Percentiles rank a stretch among this genome's conserved stretches.
Conservation (phyloP, 139 green algal genomes). For the Coccomyxa sp. region DNA sequence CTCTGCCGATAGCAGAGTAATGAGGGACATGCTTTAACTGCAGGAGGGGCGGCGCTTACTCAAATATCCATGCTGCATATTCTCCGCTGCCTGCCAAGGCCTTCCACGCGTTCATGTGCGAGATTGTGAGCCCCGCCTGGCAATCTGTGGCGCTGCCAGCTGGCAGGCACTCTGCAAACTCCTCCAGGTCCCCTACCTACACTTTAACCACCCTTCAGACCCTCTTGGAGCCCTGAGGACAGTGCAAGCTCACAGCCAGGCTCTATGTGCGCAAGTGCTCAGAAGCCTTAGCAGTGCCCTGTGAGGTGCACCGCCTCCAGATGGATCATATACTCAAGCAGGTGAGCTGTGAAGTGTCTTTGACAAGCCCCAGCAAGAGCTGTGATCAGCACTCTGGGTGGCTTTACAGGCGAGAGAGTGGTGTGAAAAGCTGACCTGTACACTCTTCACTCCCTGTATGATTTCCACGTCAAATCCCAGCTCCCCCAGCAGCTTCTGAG, state of each 20-base stretch:
- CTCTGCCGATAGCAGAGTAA: neutral
- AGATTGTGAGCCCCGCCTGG: neutral
- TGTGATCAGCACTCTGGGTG: neutral
- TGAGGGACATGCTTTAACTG: neutral
- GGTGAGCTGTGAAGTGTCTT: neutral
- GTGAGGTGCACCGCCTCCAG: neutral
- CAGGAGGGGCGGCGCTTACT: neutral
- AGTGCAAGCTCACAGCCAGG: neutral
- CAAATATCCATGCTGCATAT: neutral
- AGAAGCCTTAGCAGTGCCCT: neutral
- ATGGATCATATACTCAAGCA: neutral
- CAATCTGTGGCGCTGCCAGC: neutral
- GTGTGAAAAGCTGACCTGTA: neutral
- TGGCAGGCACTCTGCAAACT: constrained; percentile 1
- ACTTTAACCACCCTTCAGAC: neutral
- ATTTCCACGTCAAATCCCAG: constrained; percentile 1
- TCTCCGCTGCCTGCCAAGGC: neutral
- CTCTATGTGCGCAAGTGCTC: neutral
- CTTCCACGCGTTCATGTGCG: neutral
- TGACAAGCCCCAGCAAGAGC: neutral
- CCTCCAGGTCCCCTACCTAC: neutral
- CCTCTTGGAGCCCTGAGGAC: neutral
- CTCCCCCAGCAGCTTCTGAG: neutral
- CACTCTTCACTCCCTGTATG: neutral
- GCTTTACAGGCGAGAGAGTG: neutral